Evolutionary conservation across 768 basidiomycete species (phyloP), one percentile per base, ranked within the genome.

Genomic region (Lenzites betulinus): DNA sequence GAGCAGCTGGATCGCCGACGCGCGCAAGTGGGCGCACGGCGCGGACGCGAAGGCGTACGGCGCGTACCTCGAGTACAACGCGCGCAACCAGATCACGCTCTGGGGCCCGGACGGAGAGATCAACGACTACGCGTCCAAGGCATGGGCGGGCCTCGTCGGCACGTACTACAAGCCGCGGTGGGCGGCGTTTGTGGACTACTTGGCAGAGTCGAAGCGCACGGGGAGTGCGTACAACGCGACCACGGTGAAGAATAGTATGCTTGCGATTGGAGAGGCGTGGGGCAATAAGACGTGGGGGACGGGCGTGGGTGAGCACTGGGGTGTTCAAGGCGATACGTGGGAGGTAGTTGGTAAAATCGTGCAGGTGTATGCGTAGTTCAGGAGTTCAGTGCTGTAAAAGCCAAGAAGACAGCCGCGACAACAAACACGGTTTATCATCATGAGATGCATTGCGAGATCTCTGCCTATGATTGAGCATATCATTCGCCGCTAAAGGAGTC

Each of bases 61-160:
- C 0, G 63, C 64, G 25, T 76, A 74, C 58, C 69, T 79, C 25
- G 76, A 74, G 59, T 77, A 76, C 55, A 69, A 73, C 48, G 75
- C 78, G 18, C 67, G 76, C 22, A 79, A 78, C 63, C 78, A 79
- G 66, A 71, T 78, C 64, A 78, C 77, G 30, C 74, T 78, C 26
- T 78, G 78, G 77, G 78, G 78, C 23, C 77, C 76, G 3, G 69
- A 67, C 18, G 76, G 77, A 16, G 65, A 78, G 67, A 76, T 75
- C 71, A 72, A 74, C 54, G 77, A 78, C 59, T 79, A 79, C 49
- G 78, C 77, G 22, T 77, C 77, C n/a, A 79, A 78, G 55, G 74
- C 75, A 61, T 78, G 77, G 77, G 73, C 71, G 0, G 77, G 78
- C 3, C 71, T 79, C 49, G 72, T 79, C 35, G 66, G 70, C 13